phyloP scores from a whole-genome alignment of 805 yeast species.

The Teunomyces cretensis region DNA sequence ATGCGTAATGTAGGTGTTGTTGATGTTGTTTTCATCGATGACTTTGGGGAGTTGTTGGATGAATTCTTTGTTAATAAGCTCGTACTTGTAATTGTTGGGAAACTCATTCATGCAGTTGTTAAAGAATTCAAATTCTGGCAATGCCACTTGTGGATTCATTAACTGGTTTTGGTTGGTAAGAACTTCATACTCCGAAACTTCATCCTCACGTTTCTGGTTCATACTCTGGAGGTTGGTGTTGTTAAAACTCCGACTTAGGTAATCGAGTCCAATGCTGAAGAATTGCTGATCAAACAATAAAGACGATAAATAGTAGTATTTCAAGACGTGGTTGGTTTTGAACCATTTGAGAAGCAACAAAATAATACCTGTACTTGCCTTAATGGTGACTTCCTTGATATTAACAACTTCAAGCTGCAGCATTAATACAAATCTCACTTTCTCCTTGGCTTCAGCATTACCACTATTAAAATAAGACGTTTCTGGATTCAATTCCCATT shows the following conservation, averaged over 20 bases:
- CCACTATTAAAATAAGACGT: constrained; percentile 23
- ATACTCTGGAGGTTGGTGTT: constrained; percentile 32
- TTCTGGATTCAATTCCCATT: constrained; percentile 34
- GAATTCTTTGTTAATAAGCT: constrained; percentile 31
- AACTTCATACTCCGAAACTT: constrained; percentile 29
- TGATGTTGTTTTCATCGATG: constrained; percentile 26
- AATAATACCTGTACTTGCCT: constrained; percentile 56
- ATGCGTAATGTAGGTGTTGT: constrained; percentile 24
- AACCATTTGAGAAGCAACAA: constrained; percentile 69
- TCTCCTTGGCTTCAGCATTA: constrained; percentile 15
- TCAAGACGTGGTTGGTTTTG: constrained; percentile 71
- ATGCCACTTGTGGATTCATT: constrained; percentile 35
- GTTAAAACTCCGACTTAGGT: constrained; percentile 34
- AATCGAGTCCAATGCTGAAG: constrained; percentile 34
- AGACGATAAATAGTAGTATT: constrained; percentile 71
- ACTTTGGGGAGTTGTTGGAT: constrained; percentile 26
- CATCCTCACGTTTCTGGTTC: constrained; percentile 12
- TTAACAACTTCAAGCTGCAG: constrained; percentile 55
- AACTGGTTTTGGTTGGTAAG: constrained; percentile 38
- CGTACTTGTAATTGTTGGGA: constrained; percentile 13
- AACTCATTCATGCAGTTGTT: constrained; percentile 29
- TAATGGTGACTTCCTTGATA: constrained; percentile 62
- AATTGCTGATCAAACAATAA: constrained; percentile 73
- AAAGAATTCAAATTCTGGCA: constrained; percentile 38
- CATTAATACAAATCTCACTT: constrained; percentile 24